Evolutionary conservation across 352 stramenopile species (phyloP).

Genomic region (Globisporangium spiculum): DNA sequence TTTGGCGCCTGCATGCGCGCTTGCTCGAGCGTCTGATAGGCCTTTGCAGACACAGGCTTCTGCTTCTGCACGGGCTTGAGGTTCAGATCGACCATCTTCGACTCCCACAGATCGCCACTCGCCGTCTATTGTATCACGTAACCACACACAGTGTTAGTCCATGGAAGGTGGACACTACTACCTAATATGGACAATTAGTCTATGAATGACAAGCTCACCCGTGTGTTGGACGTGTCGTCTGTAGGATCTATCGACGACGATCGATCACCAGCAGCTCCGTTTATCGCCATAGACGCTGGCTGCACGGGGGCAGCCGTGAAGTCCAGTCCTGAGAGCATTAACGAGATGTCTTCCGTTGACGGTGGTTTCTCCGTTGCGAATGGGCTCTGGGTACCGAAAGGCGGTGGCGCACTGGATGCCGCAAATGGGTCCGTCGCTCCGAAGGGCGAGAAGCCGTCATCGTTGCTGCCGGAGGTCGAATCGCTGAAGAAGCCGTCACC

Average conservation of each 20-base stretch:
- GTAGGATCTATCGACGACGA: constrained; percentile 24
- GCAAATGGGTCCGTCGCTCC: constrained; percentile 17
- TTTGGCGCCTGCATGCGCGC: constrained; percentile 54
- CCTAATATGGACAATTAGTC: background rate
- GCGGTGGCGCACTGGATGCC: constrained; percentile 2
- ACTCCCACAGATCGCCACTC: constrained; percentile 66
- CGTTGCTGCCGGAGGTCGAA: background rate
- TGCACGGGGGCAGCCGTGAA: constrained; percentile 52
- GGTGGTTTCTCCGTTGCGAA: constrained; percentile 13
- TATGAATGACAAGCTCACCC: constrained; percentile 13
- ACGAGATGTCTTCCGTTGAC: constrained; percentile 55
- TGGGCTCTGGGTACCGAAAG: constrained; percentile 2
- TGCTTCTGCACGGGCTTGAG: constrained; percentile 50
- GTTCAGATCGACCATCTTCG: constrained; percentile 75
- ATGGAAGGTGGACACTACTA: background rate
- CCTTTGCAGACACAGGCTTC: constrained; percentile 40
- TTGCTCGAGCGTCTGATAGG: constrained; percentile 72
- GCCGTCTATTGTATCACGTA: constrained; percentile 20
- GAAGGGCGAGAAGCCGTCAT: constrained; percentile 16
- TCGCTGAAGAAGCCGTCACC: constrained; percentile 13
- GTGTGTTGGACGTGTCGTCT: constrained; percentile 28
- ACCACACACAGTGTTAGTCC: constrained; percentile 5
- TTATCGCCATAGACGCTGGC: constrained; percentile 21
- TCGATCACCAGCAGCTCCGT: constrained; percentile 9
- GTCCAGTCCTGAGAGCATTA: constrained; percentile 73